Base-by-base conservation (phyloP, 208 protist species). In the Perkinsela sp. region DNA sequence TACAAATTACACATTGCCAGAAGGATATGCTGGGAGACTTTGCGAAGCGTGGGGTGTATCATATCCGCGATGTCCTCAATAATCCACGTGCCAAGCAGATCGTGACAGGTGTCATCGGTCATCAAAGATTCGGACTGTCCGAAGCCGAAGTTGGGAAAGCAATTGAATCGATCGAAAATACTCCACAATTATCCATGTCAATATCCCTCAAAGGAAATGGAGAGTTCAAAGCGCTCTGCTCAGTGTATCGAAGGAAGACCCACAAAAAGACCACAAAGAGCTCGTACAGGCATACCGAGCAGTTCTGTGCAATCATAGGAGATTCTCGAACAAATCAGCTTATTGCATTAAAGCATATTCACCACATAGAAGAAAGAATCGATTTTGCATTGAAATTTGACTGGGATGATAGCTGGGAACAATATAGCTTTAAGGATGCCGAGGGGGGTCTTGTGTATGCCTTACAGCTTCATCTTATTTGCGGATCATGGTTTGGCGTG, bases 1-100 rank as follows among this genome's bases (percentile, higher is more conserved):
- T 93, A 69, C 84, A 91, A 71, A 78, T 94, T 2, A 85, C 89
- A 15, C 80, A 92, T 71, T 74, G 91, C 1, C 82, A 78, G 1
- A 72, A 72, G 68, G 78, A 73, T 66, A 88, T 89, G 82, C 71
- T 90, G 30, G 75, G 81, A 83, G 48, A 69, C 73, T 32, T 70
- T 71, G 31, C 73, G 73, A 31, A 1, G 73, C 73, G 65, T 1
- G 78, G 73, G 30, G 76, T 94, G 65, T 65, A 71, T 6, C 68
- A 82, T 66, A 78, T 79, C 0, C 6, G 22, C 6, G 40, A 57
- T 57, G 22, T 57, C 40, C 40, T 22, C 22, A 6, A n/a, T 57
- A 57, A 6, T 57, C 6, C 6, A 57, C 6, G 40, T 57, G 22
- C 40, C 13, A 6, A 57, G 22, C 13, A 57, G 22, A 57, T n/a